Conservation (phyloP, 345 rosid genomes). For the Microthlaspi erraticum region DNA sequence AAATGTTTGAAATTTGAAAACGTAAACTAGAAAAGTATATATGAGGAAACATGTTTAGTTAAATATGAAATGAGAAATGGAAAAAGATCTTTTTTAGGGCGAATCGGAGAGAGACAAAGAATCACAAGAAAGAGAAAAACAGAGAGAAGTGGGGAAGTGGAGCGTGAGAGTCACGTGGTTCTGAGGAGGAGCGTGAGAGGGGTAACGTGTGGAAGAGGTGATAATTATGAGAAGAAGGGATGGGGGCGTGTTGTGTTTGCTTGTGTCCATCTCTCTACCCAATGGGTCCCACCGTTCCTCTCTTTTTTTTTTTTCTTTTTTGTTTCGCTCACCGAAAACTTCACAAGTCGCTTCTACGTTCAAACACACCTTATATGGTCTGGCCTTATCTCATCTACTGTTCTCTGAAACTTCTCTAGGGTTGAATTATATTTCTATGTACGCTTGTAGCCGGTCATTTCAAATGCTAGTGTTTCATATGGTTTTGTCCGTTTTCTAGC, state of each 20-base stretch:
- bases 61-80: slow-evolving; percentile 14
- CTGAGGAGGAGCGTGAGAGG: slow-evolving; percentile 38
- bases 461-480: too few relatives aligned
- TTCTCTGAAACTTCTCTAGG: slow-evolving; percentile 13
- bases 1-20: slow-evolving; percentile 17
- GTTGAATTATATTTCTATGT: background rate
- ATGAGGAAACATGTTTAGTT: background rate
- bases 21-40: background rate
- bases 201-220: slow-evolving; percentile 45
- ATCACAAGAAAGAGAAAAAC: background rate
- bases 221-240: slow-evolving; percentile 36
- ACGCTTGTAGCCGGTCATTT: too few relatives aligned
- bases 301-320: background rate
- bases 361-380: background rate
- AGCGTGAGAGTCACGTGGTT: slow-evolving; percentile 42
- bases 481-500: too few relatives aligned
- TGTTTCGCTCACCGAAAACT: background rate
- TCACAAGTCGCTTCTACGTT: slow-evolving; percentile 5
- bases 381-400: too few relatives aligned
- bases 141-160: background rate
- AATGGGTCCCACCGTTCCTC: slow-evolving; percentile 3
- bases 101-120: slow-evolving; percentile 8
- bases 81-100: slow-evolving; percentile 3
- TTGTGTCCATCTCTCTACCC: slow-evolving; percentile 6
- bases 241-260: slow-evolving; percentile 1